phyloP scores from a whole-genome alignment of 2,329 filamentous ascomycete genomes.

The Chalara sp. region DNA sequence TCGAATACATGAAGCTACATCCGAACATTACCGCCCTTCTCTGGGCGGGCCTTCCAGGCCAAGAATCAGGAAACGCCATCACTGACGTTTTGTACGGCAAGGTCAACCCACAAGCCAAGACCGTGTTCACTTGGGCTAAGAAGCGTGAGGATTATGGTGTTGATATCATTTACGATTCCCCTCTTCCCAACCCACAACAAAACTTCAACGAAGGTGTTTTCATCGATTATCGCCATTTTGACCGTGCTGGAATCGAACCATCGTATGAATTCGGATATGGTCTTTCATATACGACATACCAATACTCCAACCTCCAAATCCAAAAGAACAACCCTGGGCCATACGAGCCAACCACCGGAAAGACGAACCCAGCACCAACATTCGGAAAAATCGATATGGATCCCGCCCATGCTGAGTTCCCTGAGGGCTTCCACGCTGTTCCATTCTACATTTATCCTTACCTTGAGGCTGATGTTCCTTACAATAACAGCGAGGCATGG shows the following conservation, averaged over 20 bases:
- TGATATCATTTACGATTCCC: slow-evolving; percentile 32
- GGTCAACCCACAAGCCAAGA: slow-evolving; percentile 68
- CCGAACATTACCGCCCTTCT: slow-evolving; percentile 79
- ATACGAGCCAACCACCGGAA: slow-evolving; percentile 47
- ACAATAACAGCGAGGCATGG: slow-evolving; percentile 7
- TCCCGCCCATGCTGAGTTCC: slow-evolving; percentile 60
- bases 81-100: slow-evolving; percentile 75
- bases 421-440: slow-evolving; percentile 40
- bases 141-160: slow-evolving; percentile 34
- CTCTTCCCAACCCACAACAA: slow-evolving; percentile 51
- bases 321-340: slow-evolving; percentile 15
- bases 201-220: slow-evolving; percentile 73
- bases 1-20: slow-evolving; percentile 67
- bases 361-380: slow-evolving; percentile 55
- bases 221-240: slow-evolving; percentile 76
- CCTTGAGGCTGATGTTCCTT: slow-evolving; percentile 37
- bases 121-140: slow-evolving; percentile 76
- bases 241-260: slow-evolving; percentile 53
- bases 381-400: slow-evolving; percentile 57
- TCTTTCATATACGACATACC: slow-evolving; percentile 72
- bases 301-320: slow-evolving; percentile 57
- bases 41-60: slow-evolving; percentile 74
- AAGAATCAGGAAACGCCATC: slow-evolving; percentile 75
- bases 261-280: slow-evolving; percentile 79
- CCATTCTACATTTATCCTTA: slow-evolving; percentile 47